A percentile compares a stretch with the other conserved stretches of the same genome.
Evolutionary conservation across 1,284 basidiomycete genomes (phyloP).

Genomic region (Austroboletus novae-zelandiae): DNA sequence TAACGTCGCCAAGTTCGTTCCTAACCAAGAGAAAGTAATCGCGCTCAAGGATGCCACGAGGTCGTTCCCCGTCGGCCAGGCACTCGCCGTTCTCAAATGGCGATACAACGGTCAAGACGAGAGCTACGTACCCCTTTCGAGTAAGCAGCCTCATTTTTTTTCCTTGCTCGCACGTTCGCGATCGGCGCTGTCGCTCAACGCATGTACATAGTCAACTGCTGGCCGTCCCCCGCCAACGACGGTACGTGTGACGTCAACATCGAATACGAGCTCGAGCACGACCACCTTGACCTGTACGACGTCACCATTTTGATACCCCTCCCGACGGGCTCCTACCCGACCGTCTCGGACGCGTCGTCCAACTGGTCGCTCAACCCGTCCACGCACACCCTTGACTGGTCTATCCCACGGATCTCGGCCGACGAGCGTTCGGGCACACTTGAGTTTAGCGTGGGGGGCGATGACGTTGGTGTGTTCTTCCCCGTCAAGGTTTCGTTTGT

Average conservation of each 20-base stretch:
- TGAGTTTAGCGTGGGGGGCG: slow-evolving; percentile 85
- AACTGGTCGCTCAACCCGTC: slow-evolving; percentile 81
- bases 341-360: slow-evolving; percentile 68
- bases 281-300: slow-evolving; percentile 77
- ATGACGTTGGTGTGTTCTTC: slow-evolving; percentile 88
- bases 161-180: background rate
- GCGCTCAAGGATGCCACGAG: slow-evolving; percentile 82
- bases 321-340: slow-evolving; percentile 83
- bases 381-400: slow-evolving; percentile 84
- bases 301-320: slow-evolving; percentile 90
- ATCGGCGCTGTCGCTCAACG: background rate
- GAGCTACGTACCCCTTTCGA: slow-evolving; percentile 84
- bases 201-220: slow-evolving; percentile 76
- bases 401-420: slow-evolving; percentile 59
- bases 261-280: slow-evolving; percentile 94
- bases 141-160: slow-evolving; percentile 47
- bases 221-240: slow-evolving; percentile 90
- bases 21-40: slow-evolving; percentile 65
- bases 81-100: slow-evolving; percentile 91
- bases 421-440: slow-evolving; percentile 73
- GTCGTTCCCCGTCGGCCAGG: slow-evolving; percentile 87
- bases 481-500: slow-evolving; percentile 86
- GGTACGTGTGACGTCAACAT: slow-evolving; percentile 92
- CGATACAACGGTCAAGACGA: slow-evolving; percentile 90
- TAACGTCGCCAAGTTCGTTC: slow-evolving; percentile 85